Evolutionary conservation across 2,329 filamentous ascomycete genomes (phyloP).

Genomic region (Macrophomina pseudophaseolina): DNA sequence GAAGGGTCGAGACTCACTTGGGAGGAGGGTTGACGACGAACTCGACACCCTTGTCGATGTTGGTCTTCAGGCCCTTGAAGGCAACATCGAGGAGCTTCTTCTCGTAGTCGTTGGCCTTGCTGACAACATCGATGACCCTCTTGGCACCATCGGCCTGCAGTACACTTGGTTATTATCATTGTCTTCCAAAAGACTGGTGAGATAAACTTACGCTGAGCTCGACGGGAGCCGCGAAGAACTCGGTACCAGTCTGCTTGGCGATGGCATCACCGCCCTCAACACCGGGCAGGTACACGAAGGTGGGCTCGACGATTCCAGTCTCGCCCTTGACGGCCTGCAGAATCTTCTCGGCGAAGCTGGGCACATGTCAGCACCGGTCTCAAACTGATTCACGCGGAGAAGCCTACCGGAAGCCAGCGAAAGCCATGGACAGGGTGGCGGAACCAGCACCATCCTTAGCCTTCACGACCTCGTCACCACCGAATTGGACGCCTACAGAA

Average conservation of each 20-base stretch:
- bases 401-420: slow-evolving; percentile 77
- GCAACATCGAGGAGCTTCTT: slow-evolving; percentile 80
- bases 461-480: slow-evolving; percentile 95
- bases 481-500: slow-evolving; percentile 78
- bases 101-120: slow-evolving; percentile 81
- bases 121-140: slow-evolving; percentile 82
- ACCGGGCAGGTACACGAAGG: slow-evolving; percentile 93
- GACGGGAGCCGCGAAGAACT: slow-evolving; percentile 96
- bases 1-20: slow-evolving; percentile 38
- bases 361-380: slow-evolving; percentile 41
- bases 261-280: slow-evolving; percentile 86
- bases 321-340: slow-evolving; percentile 87
- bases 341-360: slow-evolving; percentile 83
- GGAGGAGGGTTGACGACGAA: slow-evolving; percentile 82
- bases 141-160: slow-evolving; percentile 78
- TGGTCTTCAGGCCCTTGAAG: slow-evolving; percentile 81
- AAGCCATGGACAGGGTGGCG: slow-evolving; percentile 92
- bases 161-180: slow-evolving; percentile 31
- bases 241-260: slow-evolving; percentile 77
- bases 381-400: slow-evolving; percentile 53
- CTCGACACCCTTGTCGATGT: slow-evolving; percentile 91
- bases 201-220: slow-evolving; percentile 82
- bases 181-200: background rate
- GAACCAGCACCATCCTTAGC: slow-evolving; percentile 92
- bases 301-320: slow-evolving; percentile 91